Evolutionary conservation across 148 eudicot genomes (phyloP).

Genomic region (Amaranthus palmeri): DNA sequence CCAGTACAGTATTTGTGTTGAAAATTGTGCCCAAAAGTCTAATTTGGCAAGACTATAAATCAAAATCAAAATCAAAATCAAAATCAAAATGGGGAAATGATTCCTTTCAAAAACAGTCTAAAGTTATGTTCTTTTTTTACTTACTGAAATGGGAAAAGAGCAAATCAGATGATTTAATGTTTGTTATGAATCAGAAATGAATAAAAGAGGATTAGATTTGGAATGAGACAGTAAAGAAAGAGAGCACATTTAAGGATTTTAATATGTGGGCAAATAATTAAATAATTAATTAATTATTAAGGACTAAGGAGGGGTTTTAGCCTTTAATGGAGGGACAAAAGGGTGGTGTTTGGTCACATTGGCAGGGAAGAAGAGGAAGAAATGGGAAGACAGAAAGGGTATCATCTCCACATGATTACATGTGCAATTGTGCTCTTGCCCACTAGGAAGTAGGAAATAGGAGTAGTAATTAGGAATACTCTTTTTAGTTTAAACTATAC

Average conservation of each 20-base stretch:
- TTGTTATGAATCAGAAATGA: not conserved
- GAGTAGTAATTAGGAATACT: no score
- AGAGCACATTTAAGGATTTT: constrained; percentile 1
- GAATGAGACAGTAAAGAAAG: not conserved
- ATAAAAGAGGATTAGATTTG: not conserved
- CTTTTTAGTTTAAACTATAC: no score
- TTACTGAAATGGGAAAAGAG: constrained; percentile 20
- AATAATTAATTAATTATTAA: not conserved
- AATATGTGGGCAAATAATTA: not conserved
- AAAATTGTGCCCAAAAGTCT: constrained; percentile 19
- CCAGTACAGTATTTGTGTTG: constrained; percentile 14
- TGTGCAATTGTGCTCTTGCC: not conserved
- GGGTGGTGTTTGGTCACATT: not conserved
- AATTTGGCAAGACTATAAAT: not conserved
- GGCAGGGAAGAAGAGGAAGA: constrained; percentile 13
- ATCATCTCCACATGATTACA: constrained; percentile 15
- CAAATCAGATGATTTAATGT: constrained; percentile 2
- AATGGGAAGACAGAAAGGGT: not conserved
- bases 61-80: constrained; percentile 1
- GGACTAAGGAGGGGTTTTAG: not conserved
- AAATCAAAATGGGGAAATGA: not conserved
- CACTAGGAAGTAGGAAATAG: no score
- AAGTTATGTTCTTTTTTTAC: not conserved
- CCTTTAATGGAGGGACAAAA: not conserved
- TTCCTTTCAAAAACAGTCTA: not conserved